Base-by-base conservation (phyloP, 495 filamentous ascomycete species). In the Pseudoneurospora amorphoporcata region DNA sequence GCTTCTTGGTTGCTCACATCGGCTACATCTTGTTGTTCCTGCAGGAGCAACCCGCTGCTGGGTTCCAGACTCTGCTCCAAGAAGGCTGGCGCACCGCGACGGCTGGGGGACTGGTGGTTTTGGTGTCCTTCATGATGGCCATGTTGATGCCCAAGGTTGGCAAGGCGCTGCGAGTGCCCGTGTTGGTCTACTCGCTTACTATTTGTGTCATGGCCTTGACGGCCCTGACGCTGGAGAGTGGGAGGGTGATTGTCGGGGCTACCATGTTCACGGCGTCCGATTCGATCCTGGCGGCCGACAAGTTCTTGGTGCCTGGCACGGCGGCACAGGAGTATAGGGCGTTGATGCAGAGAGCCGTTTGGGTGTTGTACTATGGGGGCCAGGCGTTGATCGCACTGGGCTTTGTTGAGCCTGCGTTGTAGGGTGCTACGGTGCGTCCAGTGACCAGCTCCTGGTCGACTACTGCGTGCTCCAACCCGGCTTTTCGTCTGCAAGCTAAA, bases 151-250 rank as follows among this genome's bases (percentile, higher is more conserved):
- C 78, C 8, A 61, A 70, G 17, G 70, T 79, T 2, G 70, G 42
- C 9, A 77, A 78, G 0, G 80, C 82, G n/a, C 83, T 87, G 8
- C 83, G 86, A 0, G 73, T 82, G 0, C 84, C 87, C 2, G 83
- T 90, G 32, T 77, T 83, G 1, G 76, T 89, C 7, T 90, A 87
- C 47, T 82, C 85, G 12, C 76, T 82, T 65, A 82, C 83, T 0
- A 86, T 87, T 0, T 87, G 87, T 47, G 74, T 82, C 35, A 79
- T 80, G 78, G 70, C 29, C 1, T 41, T 79, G 7, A 45, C 65
- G 17, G 77, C 78, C 17, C 39, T 79, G 39, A 77, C 74, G 14
- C 12, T 75, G 39, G 43, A 70, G 35, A 75, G 73, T 5, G 39
- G 35, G n/a, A 29, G 70, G 68, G 68, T 77, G 8, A 29, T 76